Conservation (phyloP, 306 rosid species). For the Glycine latifolia region DNA sequence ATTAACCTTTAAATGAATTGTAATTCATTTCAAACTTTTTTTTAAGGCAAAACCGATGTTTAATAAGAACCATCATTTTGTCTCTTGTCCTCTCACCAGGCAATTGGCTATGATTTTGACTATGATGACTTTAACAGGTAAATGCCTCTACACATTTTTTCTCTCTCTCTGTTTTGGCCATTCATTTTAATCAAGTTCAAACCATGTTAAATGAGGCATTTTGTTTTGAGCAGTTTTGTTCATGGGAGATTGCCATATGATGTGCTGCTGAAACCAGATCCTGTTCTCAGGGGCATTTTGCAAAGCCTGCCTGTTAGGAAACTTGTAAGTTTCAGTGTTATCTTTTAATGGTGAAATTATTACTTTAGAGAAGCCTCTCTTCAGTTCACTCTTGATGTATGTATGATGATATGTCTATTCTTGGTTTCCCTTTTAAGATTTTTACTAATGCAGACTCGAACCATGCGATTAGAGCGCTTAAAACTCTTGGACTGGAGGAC, state of each 20-base stretch:
- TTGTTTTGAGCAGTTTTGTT: constrained; percentile 63
- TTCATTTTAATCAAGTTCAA: constrained; percentile 8
- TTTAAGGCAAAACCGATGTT: neutral
- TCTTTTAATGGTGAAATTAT: constrained; percentile 18
- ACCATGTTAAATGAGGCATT: constrained; percentile 9
- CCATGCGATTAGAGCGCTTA: constrained; percentile 69
- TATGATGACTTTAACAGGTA: constrained; percentile 79
- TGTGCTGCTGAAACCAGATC: constrained; percentile 70
- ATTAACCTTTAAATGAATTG: constrained; percentile 11
- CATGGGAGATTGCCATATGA: constrained; percentile 88
- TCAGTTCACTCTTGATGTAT: neutral
- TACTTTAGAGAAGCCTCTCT: neutral
- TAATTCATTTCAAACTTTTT: neutral
- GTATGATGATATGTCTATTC: neutral
- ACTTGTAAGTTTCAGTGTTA: constrained; percentile 60
- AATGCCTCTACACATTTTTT: neutral
- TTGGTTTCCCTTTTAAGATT: constrained; percentile 52
- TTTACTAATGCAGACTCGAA: constrained; percentile 73
- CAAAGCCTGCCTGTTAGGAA: constrained; percentile 81
- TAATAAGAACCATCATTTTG: constrained; percentile 10
- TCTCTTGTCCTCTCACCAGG: constrained; percentile 58
- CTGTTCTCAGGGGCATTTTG: constrained; percentile 71
- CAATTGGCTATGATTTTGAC: constrained; percentile 74
- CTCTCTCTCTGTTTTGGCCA: neutral
- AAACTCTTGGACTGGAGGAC: constrained; percentile 83